Base-by-base conservation (phyloP, 345 rosid genomes). In the Citropsis articulata region DNA sequence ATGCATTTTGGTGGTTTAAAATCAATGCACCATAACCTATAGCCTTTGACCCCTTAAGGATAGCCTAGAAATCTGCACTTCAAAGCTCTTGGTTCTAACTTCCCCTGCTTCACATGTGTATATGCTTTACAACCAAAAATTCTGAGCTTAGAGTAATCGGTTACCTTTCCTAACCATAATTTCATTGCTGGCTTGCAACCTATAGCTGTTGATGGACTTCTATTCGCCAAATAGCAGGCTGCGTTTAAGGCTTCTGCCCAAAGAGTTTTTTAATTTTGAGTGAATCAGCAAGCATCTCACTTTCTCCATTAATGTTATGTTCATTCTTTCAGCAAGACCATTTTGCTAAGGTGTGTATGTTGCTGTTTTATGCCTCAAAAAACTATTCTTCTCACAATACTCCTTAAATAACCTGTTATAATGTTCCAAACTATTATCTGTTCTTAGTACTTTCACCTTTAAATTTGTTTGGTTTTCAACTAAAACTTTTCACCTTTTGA, bases 131-230 rank as follows among this genome's bases (percentile, higher is more conserved):
- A 50, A 0, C 5, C 0, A 50, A 50, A 50, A 0, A 50, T 50
- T 50, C 2, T 50, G 56, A 50, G 21, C 6, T 50, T 16, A 14
- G 7, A 8, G 1, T 14, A 18, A 0, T 18, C 22, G 4, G 6
- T 6, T 0, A 18, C 6, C 0, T 2, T n/a, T 16, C 0, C 0
- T 50, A 0, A 50, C 56, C 2, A 50, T 0, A 16, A 4, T 2
- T 50, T 2, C 2, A 4, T 5, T 50, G 6, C 7, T 18, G 56
- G 4, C 5, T 50, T 16, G 5, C 19, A 18, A 0, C 4, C 1
- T 14, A 50, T 50, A 50, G 7, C 7, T 0, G 0, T 16, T 50
- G 7, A 50, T 14, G 56, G 56, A 5, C 56, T 50, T 0, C 7
- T 4, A 4, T 50, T 50, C 1, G 16, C 7, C 2, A 4, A 16